Evolutionary conservation across 129 eudicot genomes (phyloP).

Genomic region (Scalesia atractyloides): DNA sequence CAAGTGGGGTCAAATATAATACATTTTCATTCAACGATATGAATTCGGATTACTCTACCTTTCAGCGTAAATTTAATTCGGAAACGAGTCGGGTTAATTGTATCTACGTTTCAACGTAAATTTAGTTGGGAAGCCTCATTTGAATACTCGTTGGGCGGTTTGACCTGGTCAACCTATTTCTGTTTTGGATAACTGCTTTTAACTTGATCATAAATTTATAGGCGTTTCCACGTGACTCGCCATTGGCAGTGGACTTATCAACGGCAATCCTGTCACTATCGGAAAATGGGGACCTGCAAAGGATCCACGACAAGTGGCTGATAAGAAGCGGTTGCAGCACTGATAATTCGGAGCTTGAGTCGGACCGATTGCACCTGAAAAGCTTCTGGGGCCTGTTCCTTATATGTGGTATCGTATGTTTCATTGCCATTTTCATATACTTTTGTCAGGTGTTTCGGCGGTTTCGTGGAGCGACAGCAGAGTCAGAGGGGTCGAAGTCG

Average conservation of each 20-base stretch:
- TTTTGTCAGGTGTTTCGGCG: constrained; percentile 54
- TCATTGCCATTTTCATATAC: constrained; percentile 62
- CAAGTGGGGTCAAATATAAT: too few relatives aligned
- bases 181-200: too few relatives aligned
- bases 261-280: constrained; percentile 78
- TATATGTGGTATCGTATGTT: constrained; percentile 71
- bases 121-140: too few relatives aligned
- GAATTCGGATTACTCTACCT: too few relatives aligned
- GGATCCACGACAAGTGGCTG: constrained; percentile 93
- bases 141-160: too few relatives aligned
- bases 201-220: constrained; percentile 9
- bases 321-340: constrained; percentile 56
- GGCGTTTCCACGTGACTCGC: constrained; percentile 97
- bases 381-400: constrained; percentile 89
- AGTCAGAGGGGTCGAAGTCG: constrained; percentile 48
- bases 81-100: too few relatives aligned
- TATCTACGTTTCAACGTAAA: too few relatives aligned
- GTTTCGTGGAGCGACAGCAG: constrained; percentile 27
- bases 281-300: constrained; percentile 83
- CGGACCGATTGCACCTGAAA: constrained; percentile 70
- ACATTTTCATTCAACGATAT: too few relatives aligned
- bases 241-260: constrained; percentile 75
- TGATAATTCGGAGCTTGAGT: constrained; percentile 68
- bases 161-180: too few relatives aligned
- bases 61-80: too few relatives aligned